phyloP scores from a whole-genome alignment of 2,329 filamentous ascomycete genomes.

The Cyclaneusma minus region DNA sequence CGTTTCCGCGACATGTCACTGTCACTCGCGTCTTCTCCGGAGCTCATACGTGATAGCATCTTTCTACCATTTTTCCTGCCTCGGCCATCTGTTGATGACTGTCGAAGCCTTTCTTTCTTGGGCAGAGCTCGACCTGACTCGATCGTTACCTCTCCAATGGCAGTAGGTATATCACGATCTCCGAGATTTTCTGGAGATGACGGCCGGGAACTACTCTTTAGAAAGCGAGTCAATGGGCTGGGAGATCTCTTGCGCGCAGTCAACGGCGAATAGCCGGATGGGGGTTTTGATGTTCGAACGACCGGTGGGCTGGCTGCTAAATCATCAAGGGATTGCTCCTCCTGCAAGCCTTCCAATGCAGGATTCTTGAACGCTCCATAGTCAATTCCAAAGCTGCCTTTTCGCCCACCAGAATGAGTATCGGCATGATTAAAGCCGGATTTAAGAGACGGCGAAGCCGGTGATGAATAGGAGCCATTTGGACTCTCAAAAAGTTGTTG shows the following conservation, averaged over 20 bases:
- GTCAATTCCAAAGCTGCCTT: constrained; percentile 49
- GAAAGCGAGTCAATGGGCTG: constrained; percentile 41
- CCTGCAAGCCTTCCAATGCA: constrained; percentile 30
- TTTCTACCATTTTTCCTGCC: constrained; percentile 39
- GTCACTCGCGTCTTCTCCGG: constrained; percentile 48
- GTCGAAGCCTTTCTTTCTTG: constrained; percentile 31
- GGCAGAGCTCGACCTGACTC: constrained; percentile 35
- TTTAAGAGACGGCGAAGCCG: constrained; percentile 24
- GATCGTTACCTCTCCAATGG: constrained; percentile 49
- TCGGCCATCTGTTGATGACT: constrained; percentile 46
- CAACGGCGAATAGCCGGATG: constrained; percentile 57
- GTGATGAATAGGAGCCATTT: constrained; percentile 10
- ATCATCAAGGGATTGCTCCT: constrained; percentile 38
- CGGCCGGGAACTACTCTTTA: constrained; percentile 37
- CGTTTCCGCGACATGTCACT: constrained; percentile 47
- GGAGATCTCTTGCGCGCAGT: constrained; percentile 42
- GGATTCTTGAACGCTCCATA: constrained; percentile 49
- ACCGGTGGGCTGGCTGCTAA: constrained; percentile 52
- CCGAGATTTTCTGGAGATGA: constrained; percentile 41
- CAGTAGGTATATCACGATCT: constrained; percentile 38
- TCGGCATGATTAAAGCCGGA: constrained; percentile 9
- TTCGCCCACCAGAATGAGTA: constrained; percentile 8
- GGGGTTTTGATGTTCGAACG: constrained; percentile 67
- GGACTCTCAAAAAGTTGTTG: constrained; percentile 52
- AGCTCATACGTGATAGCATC: constrained; percentile 59